These are phyloP conservation scores for Blastomyces emzantsi DNA, from an alignment of 2,329 filamentous ascomycete species.

Conservation along the genomic window DNA sequence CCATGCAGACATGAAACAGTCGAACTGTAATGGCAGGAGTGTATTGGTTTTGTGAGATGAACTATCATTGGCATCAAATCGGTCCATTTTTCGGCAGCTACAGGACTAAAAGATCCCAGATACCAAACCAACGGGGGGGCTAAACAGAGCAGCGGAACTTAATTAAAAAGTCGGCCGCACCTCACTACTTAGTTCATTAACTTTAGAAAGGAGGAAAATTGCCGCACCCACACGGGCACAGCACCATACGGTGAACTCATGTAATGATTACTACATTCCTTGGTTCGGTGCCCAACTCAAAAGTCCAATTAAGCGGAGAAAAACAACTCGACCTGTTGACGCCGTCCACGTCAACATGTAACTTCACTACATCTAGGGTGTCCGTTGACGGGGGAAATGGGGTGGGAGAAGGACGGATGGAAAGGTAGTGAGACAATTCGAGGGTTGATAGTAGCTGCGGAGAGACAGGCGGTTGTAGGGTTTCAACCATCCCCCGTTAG, in stretches of 20 bases:
- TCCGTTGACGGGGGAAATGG: background rate
- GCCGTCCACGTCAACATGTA: constrained; percentile 14
- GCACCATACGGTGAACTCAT: background rate
- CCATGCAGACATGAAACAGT: background rate
- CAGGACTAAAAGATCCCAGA: background rate
- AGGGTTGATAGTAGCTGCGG: background rate
- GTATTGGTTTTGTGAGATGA: background rate
- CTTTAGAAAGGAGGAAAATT: background rate
- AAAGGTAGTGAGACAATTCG: background rate
- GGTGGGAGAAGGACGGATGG: background rate
- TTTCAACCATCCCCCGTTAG: background rate
- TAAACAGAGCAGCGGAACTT: background rate
- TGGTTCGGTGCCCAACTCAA: background rate
- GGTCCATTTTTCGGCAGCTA: background rate
- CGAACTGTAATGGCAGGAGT: background rate
- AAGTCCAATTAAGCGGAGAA: background rate
- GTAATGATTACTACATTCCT: background rate
- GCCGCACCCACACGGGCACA: background rate
- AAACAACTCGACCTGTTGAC: constrained; percentile 9
- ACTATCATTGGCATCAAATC: background rate
- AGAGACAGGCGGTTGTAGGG: background rate
- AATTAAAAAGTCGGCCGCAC: background rate
- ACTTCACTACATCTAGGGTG: background rate
- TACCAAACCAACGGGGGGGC: constrained; percentile 1
- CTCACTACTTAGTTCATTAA: background rate